A percentile compares a stretch with the other conserved stretches of the same genome.
These are phyloP conservation scores for Monilinia vaccinii-corymbosi DNA, from an alignment of 2,329 filamentous ascomycete species.

Conservation along the genomic window DNA sequence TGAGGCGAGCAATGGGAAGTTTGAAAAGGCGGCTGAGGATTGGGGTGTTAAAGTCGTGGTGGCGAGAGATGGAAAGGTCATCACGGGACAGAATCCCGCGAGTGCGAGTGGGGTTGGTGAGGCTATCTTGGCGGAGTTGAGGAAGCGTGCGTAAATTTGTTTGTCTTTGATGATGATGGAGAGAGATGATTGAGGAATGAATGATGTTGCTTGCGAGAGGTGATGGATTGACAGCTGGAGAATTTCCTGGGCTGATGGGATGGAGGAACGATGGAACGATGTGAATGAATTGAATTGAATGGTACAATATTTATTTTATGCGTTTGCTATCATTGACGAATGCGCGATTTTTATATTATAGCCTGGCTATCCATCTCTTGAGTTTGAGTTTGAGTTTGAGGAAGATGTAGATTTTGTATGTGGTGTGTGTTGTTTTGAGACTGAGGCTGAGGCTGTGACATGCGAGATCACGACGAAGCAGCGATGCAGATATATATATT, in stretches of 20 bases:
- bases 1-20: slow-evolving; percentile 43
- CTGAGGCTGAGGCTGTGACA: no score
- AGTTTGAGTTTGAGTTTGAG: no score
- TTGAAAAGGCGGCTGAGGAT: slow-evolving; percentile 45
- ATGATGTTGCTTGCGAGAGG: background rate
- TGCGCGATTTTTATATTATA: background rate
- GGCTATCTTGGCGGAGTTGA: slow-evolving; percentile 27
- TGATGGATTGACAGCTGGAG: background rate
- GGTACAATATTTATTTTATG: background rate
- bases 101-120: slow-evolving; percentile 34
- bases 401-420: no score
- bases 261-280: no score
- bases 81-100: slow-evolving; percentile 38
- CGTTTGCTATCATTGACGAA: background rate
- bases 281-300: background rate
- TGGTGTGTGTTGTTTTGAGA: no score
- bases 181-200: background rate
- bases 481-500: background rate
- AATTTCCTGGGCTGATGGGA: background rate
- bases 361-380: no score
- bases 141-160: background rate
- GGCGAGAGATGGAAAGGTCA: slow-evolving; percentile 29
- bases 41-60: slow-evolving; percentile 31
- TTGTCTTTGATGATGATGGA: background rate
- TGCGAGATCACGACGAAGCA: background rate